Evolutionary conservation across 164 flowering plant species (phyloP), one percentile per base, ranked within the genome.

Genomic region (Liriodendron chinense): DNA sequence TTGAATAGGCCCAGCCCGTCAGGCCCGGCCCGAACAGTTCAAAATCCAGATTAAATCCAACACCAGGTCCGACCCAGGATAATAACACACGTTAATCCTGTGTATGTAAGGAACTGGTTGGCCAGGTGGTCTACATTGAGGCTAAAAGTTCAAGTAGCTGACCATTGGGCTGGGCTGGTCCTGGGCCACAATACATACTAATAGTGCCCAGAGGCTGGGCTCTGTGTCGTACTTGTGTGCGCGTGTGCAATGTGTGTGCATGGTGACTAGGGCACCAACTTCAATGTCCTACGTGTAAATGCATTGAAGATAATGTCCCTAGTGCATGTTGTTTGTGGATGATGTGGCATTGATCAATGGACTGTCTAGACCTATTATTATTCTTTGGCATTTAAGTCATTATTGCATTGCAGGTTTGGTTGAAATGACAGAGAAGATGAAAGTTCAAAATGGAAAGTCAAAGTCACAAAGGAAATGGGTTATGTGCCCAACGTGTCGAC

Each of bases 401-500:
- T 65, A 10, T 47, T 74, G 65, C 67, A 57, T 78, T 75, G 43
- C 87, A 95, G 99, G 99, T 86, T 85, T 96, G 26, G 81, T 93
- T 83, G 89, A 87, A 73, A 83, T 96, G 86, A 87, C 92, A 47
- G 97, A 92, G 78, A 76, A 71, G 47, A 80, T 83, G 76, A 43
- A 75, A 61, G 34, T 25, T 79, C 81, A 79, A 71, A 82, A 82
- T 47, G 89, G 83, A 68, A 87, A 82, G 70, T 63, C 73, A 70
- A 87, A 82, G 70, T 63, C 73, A 71, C 87, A 80, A 73, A 74
- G 76, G 53, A 88, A 87, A 76, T 89, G 97, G 94, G 84, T 96
- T 48, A 87, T 86, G 84, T 96, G 99, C 84, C 98, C 98, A 74
- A 90, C 92, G 56, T 96, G 99, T 80, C 87, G 99, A 75, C 94